Conservation (phyloP, 2,329 filamentous ascomycete species). For the Cyphellophora europaea region DNA sequence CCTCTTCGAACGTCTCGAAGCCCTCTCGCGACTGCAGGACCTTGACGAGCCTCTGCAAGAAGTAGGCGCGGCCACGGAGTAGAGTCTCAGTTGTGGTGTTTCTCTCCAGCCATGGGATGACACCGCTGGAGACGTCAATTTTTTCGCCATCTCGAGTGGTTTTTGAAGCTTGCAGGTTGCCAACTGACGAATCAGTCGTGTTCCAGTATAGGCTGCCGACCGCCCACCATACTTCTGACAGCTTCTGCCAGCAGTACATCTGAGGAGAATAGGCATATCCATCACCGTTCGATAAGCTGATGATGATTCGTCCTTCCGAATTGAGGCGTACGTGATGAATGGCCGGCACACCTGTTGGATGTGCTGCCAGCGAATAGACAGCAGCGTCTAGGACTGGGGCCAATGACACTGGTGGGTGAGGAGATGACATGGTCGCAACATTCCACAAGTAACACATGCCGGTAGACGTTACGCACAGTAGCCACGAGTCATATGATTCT, state of each 20-base stretch:
- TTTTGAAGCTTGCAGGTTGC: slow-evolving; percentile 57
- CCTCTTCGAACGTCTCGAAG: slow-evolving; percentile 84
- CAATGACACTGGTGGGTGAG: slow-evolving; percentile 82
- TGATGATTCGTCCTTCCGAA: slow-evolving; percentile 71
- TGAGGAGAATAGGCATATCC: slow-evolving; percentile 80
- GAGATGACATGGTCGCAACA: slow-evolving; percentile 68
- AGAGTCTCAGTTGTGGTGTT: slow-evolving; percentile 91
- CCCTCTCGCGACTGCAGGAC: slow-evolving; percentile 78
- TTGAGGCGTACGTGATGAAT: slow-evolving; percentile 89
- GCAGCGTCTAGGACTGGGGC: slow-evolving; percentile 84
- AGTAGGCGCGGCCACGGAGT: slow-evolving; percentile 83
- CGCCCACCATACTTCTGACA: slow-evolving; percentile 98
- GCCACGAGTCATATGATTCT: slow-evolving; percentile 80
- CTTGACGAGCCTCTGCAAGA: slow-evolving; percentile 85
- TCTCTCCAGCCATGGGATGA: slow-evolving; percentile 85
- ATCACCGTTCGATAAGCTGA: slow-evolving; percentile 91
- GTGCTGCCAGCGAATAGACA: slow-evolving; percentile 64
- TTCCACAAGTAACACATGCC: slow-evolving; percentile 94
- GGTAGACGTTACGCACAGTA: slow-evolving; percentile 79
- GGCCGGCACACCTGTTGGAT: slow-evolving; percentile 70
- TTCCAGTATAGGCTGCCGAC: slow-evolving; percentile 99
- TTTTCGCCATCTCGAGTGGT: slow-evolving; percentile 47
- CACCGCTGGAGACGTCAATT: slow-evolving; percentile 70
- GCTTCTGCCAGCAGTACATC: slow-evolving; percentile 85
- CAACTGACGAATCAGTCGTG: slow-evolving; percentile 82